These are phyloP conservation scores for Coemansia sp. DNA, from an alignment of 192 early-diverging fungal species.

Conservation along the genomic window DNA sequence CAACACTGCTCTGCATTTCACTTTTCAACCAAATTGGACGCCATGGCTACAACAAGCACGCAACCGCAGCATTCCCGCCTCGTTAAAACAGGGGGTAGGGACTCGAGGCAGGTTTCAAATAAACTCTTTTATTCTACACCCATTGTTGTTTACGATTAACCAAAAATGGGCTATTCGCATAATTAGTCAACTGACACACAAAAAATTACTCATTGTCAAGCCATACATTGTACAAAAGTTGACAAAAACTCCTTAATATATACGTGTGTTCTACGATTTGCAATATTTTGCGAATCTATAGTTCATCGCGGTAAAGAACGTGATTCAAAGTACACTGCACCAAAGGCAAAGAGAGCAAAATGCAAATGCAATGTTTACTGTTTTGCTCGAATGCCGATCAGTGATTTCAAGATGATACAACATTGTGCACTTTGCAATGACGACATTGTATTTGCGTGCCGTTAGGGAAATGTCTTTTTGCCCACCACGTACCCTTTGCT, in stretches of 20 bases:
- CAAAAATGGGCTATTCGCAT: constrained; percentile 1
- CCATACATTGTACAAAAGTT: background rate
- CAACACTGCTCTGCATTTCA: background rate
- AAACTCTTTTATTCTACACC: background rate
- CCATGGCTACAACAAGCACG: background rate
- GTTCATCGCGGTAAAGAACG: background rate
- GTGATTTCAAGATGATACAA: background rate
- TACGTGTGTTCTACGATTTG: background rate
- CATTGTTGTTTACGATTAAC: background rate
- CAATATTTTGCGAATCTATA: background rate
- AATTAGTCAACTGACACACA: constrained; percentile 2
- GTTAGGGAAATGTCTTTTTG: background rate
- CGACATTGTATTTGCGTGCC: background rate
- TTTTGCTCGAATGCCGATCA: background rate
- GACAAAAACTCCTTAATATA: background rate
- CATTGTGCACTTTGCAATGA: background rate
- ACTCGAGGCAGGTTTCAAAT: too few species aligned
- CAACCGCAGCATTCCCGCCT: background rate
- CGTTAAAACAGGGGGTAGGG: background rate
- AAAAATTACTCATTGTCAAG: background rate
- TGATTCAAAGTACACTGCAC: background rate
- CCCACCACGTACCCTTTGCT: background rate
- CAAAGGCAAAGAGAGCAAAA: background rate
- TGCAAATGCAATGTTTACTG: background rate
- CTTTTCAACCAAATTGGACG: background rate